A percentile compares a stretch with the other conserved stretches of the same genome.
These are phyloP conservation scores for Cymodocea nodosa DNA, from an alignment of 116 monocot species.

Conservation along the genomic window DNA sequence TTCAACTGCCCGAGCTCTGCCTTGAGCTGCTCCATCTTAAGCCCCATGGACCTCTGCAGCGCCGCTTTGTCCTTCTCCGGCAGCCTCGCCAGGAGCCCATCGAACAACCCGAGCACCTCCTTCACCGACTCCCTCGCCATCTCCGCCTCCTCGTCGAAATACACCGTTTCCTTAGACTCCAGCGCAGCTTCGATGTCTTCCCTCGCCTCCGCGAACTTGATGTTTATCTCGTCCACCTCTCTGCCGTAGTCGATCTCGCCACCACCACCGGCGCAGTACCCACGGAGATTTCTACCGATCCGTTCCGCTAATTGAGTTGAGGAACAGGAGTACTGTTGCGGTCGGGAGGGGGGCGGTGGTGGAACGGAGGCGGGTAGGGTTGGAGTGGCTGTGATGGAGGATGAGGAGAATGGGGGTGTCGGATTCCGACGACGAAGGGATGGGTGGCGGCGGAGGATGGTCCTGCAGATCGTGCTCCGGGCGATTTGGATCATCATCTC, in stretches of 20 bases:
- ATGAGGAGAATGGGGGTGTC: neutral
- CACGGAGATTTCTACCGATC: neutral
- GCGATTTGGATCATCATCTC: neutral
- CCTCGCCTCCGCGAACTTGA: slow-evolving; percentile 90
- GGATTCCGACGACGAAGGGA: neutral
- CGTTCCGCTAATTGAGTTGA: neutral
- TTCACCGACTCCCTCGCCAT: slow-evolving; percentile 60
- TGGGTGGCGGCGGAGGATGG: neutral
- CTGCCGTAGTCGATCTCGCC: slow-evolving; percentile 23
- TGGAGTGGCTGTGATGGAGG: neutral
- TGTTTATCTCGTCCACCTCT: slow-evolving; percentile 89
- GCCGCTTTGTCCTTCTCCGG: slow-evolving; percentile 43
- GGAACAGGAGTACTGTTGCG: neutral
- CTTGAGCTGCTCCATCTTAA: slow-evolving; percentile 91
- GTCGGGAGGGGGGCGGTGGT: neutral
- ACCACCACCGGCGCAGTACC: neutral
- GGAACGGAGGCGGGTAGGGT: neutral
- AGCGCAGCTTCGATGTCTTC: slow-evolving; percentile 94
- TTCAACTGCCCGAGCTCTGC: slow-evolving; percentile 75
- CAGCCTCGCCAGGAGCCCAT: slow-evolving; percentile 38
- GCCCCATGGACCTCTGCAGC: slow-evolving; percentile 74
- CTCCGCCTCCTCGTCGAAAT: slow-evolving; percentile 78
- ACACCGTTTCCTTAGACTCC: slow-evolving; percentile 88
- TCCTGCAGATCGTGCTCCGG: neutral
- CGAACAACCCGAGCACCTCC: slow-evolving; percentile 37